Base-by-base conservation (phyloP, 2,329 filamentous ascomycete genomes). In the Cytospora schulzeri region DNA sequence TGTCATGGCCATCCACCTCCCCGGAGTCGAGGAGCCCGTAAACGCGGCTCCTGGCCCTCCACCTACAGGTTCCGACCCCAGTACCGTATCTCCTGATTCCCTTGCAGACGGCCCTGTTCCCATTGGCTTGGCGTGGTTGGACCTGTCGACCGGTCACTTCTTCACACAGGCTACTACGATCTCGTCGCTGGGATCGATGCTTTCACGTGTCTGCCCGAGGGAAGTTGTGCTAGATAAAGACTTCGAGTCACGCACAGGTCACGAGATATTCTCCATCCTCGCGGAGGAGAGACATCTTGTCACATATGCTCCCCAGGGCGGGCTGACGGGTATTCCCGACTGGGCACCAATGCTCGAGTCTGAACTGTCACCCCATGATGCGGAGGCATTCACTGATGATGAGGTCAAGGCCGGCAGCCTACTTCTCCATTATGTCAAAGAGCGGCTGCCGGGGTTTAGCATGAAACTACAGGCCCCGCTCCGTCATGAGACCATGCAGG, bases 141-240 rank as follows among this genome's bases (percentile, higher is more conserved):
- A 99, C 76, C 79, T 98, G 29, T 97, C 95, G 11, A 99, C 95
- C 3, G 95, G 95, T 17, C 91, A 94, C 71, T 99, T 99, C 77
- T 92, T 88, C 72, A 97, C 93, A 0, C 93, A 98, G 73, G 81
- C 81, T 22, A 89, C 91, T 0, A 88, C 88, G 24, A 77, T 93
- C 9, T 80, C 85, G 57, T 88, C 88, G 62, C 79, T 99, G 5
- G 83, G 91, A n/a, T 92, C 93, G 12, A 88, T 91, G 24, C 81
- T 98, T 58, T 91, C 93, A 31, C 88, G 94, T 29, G 90, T 98
- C 68, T 87, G 87, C 22, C 93, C 95, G 1, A 85, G 90, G 53
- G 95, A 99, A 74, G 88, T 98, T 58, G 85, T 99, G 3, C 80
- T 98, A 2, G 88, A 93, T 70, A 81, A 89, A 70, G 77, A 81